Evolutionary conservation across 1,284 basidiomycete species (phyloP), one percentile per base, ranked within the genome.

Genomic region (Apiotrichum sp.): DNA sequence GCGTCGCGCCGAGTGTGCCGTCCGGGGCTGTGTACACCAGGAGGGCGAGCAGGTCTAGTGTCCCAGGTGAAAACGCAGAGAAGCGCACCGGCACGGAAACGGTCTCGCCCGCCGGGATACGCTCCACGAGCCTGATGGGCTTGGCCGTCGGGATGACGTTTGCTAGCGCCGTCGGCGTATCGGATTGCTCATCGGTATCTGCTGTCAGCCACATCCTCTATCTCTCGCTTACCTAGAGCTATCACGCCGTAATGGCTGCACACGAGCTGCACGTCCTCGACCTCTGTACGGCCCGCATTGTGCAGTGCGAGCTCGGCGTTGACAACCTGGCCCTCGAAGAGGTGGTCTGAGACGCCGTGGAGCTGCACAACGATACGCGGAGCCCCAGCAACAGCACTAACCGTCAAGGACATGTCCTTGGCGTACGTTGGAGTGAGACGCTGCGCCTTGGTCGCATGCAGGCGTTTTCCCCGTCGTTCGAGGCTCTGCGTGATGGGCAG

Each of bases 361-460:
- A 71, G 49, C 38, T 66, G 57, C 4, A 71, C 62, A 2, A 45
- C 47, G 0, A 80, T 50, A 1, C 63, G 56, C 31, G 80, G 78
- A 47, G 69, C 56, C 0, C 66, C 57, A 5, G 65, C 56, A 2
- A 68, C 65, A 9, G 80, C 69, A 1, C 59, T 55, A 6, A 80
- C 66, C 1, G 58, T 63, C 44, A 81, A 62, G 4, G 68, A 70
- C 6, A 62, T 60, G 58, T 80, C 79, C 16, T 65, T 59, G 0
- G 72, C 78, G 62, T 81, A 80, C 6, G 68, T 73, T 2, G 73
- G 69, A 3, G 60, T 63, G 3, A 76, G 55, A 11, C 73, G 58
- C 47, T 80, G 76, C 39, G 70, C 71, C 54, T 76, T 75, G 3
- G 78, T 78, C 6, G 62, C 59, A 47, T 76, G 67, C 13, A 80